Base-by-base conservation (phyloP, 805 yeast species). In the Candida sakaeoensis region DNA sequence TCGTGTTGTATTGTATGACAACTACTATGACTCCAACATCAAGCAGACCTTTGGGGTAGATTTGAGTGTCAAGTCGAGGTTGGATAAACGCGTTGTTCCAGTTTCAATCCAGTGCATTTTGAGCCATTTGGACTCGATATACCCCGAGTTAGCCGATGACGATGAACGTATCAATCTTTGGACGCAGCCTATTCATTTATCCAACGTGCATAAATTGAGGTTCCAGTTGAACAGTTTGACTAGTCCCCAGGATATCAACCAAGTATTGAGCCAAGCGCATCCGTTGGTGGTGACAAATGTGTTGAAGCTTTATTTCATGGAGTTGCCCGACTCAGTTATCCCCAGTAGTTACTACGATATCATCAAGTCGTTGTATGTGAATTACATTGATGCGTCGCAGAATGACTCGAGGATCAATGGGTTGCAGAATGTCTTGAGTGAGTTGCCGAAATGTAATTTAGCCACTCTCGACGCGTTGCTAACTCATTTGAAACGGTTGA, bases 401-500 rank as follows among this genome's bases (percentile, higher is more conserved):
- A 48, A 50, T 17, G 68, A 35, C 52, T 49, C 63, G 14, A 69
- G 95, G 41, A 62, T 82, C 10, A 72, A 68, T 35, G 88, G 89
- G 0, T 60, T 86, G 37, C 82, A 77, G 27, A 82, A 80, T 44
- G 77, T 83, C 0, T 65, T 87, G 42, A 69, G 76, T 3, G 84
- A 84, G 42, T 68, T 87, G 39, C 80, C 88, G 15, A 77, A 81
- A 37, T 72, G 83, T 33, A 84, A 82, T 51, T 66, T 86, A 31
- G 91, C 95, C 1, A 84, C 95, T 0, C 69, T 87, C 39, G 90
- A 84, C 56, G 89, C 90, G 1, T 60, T 87, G n/a, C 73, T 82
- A 27, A 79, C 88, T 2, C 95, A 87, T 58, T 75, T 87, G 55
- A 72, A 74, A 38, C 69, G 95, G 34, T 61, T 87, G 41, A 74